phyloP scores from a whole-genome alignment of 495 filamentous ascomycete species.

The Durotheca rogersii region DNA sequence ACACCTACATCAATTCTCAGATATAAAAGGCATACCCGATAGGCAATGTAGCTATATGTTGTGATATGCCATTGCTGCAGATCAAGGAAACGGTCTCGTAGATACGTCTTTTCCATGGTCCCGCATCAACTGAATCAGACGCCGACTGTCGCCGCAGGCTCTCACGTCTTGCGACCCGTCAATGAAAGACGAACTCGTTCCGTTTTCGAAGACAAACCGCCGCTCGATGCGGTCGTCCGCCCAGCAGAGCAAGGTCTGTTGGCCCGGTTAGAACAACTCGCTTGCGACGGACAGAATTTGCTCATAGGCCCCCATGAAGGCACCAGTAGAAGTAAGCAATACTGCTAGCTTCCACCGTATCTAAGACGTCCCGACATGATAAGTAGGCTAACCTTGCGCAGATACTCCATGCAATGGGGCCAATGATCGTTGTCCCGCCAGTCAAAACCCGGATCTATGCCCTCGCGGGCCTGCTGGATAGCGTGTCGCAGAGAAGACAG shows the following conservation, averaged over 20 bases:
- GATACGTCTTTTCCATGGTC: conserved; percentile 1
- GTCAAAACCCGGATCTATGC: neutral
- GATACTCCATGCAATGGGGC: conserved; percentile 2
- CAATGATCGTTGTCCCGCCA: conserved; percentile 3
- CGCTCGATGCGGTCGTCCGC: conserved; percentile 1
- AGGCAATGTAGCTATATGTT: too few relatives aligned
- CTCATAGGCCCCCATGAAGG: too few relatives aligned
- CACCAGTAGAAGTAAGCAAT: too few relatives aligned
- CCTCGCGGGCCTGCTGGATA: neutral
- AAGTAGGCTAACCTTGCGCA: neutral
- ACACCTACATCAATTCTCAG: too few relatives aligned
- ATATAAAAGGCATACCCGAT: too few relatives aligned
- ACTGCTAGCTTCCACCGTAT: too few relatives aligned
- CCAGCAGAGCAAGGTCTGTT: conserved; percentile 2
- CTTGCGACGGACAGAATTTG: too few relatives aligned
- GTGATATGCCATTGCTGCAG: too few relatives aligned
- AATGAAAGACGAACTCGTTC: neutral
- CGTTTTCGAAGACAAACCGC: neutral
- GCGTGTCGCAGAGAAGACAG: conserved; percentile 1
- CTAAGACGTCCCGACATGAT: too few relatives aligned
- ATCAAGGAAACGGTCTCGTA: neutral
- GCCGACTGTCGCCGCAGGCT: neutral
- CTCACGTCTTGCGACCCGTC: conserved; percentile 1
- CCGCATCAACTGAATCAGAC: neutral
- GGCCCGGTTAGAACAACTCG: neutral